A percentile compares a stretch with the other conserved stretches of the same genome.
Conservation (phyloP, 306 rosid species). For the Calophaca sinica region DNA sequence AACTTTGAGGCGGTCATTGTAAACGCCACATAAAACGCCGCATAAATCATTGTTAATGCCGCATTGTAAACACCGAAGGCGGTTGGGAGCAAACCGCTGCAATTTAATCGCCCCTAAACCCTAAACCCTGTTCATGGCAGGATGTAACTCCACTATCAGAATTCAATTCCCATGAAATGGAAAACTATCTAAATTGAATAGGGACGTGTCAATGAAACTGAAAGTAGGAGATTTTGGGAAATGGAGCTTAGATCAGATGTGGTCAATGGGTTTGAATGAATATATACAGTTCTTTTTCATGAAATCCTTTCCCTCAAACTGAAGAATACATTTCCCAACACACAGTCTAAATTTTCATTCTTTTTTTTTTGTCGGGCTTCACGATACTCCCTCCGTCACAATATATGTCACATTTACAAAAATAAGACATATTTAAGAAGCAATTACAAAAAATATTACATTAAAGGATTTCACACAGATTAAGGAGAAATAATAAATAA, state of each 20-base stretch:
- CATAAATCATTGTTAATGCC: no score
- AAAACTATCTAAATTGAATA: conserved; percentile 45
- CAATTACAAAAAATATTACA: no score
- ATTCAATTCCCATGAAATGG: conserved; percentile 56
- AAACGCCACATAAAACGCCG: no score
- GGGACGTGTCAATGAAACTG: conserved; percentile 38
- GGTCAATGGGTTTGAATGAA: conserved; percentile 50
- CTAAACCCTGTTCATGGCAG: conserved; percentile 44
- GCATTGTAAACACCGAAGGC: no score
- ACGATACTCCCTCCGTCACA: no score
- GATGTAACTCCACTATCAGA: conserved; percentile 52
- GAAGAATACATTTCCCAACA: conserved; percentile 56
- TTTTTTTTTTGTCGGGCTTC: conserved; percentile 7
- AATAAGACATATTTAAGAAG: conserved; percentile 47
- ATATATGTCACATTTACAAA: no score
- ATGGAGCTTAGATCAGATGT: conserved; percentile 6
- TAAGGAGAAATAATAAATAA: no score
- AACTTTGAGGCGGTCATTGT: no score
- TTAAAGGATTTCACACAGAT: no score
- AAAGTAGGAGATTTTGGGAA: conserved; percentile 52
- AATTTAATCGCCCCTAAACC: no score
- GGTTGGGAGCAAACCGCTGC: no score
- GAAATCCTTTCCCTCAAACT: conserved; percentile 22
- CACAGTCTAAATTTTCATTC: conserved; percentile 13
- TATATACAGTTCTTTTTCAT: neutral